Percentiles rank a stretch among this genome's conserved stretches.
Evolutionary conservation across 768 basidiomycete genomes (phyloP).

Genomic region (Leccinum variicolor): DNA sequence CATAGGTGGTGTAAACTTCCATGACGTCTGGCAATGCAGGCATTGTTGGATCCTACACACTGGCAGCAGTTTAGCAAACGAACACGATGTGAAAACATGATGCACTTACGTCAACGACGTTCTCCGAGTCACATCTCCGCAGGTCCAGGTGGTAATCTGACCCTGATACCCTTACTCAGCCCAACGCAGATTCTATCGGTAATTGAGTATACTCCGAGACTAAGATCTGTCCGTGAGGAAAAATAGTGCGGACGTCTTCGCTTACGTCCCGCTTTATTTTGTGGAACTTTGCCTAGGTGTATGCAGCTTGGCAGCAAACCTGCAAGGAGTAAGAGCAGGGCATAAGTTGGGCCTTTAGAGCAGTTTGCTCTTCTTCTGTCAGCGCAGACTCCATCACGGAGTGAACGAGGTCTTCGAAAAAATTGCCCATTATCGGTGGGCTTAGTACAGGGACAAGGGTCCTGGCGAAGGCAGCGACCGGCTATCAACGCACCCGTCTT

Average conservation of each 20-base stretch:
- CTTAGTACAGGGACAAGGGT: no score
- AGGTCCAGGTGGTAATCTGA: slow-evolving; percentile 20
- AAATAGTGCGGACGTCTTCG: slow-evolving; percentile 23
- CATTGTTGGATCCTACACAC: slow-evolving; percentile 14
- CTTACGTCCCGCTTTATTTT: slow-evolving; percentile 29
- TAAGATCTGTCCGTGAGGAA: slow-evolving; percentile 29
- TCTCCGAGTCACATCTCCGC: neutral
- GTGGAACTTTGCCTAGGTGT: slow-evolving; percentile 26
- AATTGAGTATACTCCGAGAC: slow-evolving; percentile 13
- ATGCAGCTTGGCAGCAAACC: neutral
- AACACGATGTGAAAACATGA: neutral
- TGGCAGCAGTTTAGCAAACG: neutral
- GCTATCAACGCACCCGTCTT: no score
- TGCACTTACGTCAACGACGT: slow-evolving; percentile 10
- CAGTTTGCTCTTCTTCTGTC: slow-evolving; percentile 21
- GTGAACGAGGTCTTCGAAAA: slow-evolving; percentile 25
- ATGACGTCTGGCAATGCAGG: slow-evolving; percentile 24
- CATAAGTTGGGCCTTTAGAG: slow-evolving; percentile 12
- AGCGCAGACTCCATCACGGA: slow-evolving; percentile 18
- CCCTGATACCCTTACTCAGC: slow-evolving; percentile 15
- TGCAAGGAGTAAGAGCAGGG: neutral
- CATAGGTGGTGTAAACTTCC: slow-evolving; percentile 15
- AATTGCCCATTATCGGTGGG: no score
- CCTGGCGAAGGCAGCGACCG: no score
- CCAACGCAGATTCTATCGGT: neutral